phyloP scores from a whole-genome alignment of 495 filamentous ascomycete genomes.

The Lasiosphaeria ovina region DNA sequence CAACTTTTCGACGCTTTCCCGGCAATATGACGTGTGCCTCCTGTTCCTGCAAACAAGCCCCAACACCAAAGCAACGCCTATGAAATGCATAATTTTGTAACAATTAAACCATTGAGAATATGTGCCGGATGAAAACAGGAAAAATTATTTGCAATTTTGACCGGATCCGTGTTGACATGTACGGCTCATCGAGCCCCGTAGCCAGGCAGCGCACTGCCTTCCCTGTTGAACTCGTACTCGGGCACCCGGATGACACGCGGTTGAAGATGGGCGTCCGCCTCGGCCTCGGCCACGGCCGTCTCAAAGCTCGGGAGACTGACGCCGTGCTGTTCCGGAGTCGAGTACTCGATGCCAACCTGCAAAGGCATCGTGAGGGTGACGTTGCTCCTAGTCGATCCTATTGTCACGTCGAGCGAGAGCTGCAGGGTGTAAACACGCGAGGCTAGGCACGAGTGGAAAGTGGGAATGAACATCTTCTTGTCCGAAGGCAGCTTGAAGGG shows the following conservation, averaged over 20 bases:
- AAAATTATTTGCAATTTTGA: no score
- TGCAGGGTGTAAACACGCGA: constrained; percentile 77
- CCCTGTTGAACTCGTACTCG: constrained; percentile 4
- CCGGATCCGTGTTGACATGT: no score
- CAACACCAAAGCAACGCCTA: no score
- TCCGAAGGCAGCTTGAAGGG: constrained; percentile 68
- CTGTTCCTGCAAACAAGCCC: no score
- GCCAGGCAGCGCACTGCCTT: constrained; percentile 31
- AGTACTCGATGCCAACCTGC: constrained; percentile 59
- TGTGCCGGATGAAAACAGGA: no score
- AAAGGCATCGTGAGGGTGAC: constrained; percentile 71
- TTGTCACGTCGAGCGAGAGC: constrained; percentile 59
- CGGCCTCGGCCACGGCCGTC: constrained; percentile 29
- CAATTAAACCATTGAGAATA: no score
- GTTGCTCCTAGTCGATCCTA: constrained; percentile 53
- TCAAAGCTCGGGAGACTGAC: constrained; percentile 39
- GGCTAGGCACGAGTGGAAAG: constrained; percentile 84
- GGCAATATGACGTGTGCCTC: no score
- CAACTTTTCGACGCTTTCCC: no score
- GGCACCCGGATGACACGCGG: constrained; percentile 41
- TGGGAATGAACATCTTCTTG: constrained; percentile 74
- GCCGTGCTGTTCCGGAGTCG: constrained; percentile 11
- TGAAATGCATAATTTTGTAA: no score
- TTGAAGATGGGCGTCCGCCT: constrained; percentile 47
- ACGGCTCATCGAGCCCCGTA: constrained; percentile 43